Evolutionary conservation across 805 yeast genomes (phyloP).

Genomic region (Saccharomycopsis sp.): DNA sequence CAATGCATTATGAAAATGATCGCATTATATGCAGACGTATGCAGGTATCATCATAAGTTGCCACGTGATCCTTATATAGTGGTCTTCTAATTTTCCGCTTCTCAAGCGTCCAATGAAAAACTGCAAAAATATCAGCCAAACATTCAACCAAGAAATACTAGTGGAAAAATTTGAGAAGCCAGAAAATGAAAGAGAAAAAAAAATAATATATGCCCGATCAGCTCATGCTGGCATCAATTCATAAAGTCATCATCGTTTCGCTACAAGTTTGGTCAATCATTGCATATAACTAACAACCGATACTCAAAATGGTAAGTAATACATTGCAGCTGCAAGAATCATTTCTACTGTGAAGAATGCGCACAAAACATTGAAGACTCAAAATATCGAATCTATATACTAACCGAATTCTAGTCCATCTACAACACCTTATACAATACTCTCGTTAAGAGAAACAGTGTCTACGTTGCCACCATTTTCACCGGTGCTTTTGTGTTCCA

Average conservation of each 20-base stretch:
- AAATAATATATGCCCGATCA: not conserved
- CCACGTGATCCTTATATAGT: no score
- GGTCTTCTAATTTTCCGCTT: not conserved
- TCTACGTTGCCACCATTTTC: slow-evolving; percentile 76
- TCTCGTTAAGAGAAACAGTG: slow-evolving; percentile 83
- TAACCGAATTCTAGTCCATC: not conserved
- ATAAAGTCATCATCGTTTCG: not conserved
- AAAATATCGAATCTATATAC: not conserved
- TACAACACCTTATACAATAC: slow-evolving; percentile 39
- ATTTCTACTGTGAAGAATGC: not conserved
- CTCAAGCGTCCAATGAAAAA: not conserved
- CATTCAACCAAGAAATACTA: not conserved
- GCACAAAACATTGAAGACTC: no score
- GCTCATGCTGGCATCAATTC: not conserved
- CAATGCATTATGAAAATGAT: no score
- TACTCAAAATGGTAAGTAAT: slow-evolving; percentile 1
- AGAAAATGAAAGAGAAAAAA: not conserved
- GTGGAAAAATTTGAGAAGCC: not conserved
- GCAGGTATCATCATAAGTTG: no score
- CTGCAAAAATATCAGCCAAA: slow-evolving; percentile 1
- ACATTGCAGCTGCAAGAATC: no score
- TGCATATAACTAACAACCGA: not conserved
- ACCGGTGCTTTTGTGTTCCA: slow-evolving; percentile 84
- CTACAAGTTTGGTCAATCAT: not conserved
- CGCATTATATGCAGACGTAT: no score